Conservation (phyloP, 768 basidiomycete species). For the Tephrocybe sp. region DNA sequence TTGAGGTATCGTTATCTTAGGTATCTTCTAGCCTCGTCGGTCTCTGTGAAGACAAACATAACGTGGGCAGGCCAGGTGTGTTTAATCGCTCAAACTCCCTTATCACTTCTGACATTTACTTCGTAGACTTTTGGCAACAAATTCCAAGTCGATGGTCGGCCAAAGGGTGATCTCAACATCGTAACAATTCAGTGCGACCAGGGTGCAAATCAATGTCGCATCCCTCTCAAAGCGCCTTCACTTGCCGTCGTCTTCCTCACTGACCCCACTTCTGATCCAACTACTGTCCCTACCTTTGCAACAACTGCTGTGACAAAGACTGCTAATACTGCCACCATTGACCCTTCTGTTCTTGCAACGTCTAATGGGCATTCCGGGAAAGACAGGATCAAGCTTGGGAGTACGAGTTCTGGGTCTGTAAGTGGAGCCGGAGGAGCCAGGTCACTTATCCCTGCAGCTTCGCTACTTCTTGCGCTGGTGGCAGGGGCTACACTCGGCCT, state of each 20-base stretch:
- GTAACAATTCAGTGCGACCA: conserved; percentile 60
- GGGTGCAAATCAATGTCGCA: conserved; percentile 48
- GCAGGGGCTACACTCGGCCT: no score
- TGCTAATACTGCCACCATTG: conserved; percentile 15
- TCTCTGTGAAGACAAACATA: conserved; percentile 61
- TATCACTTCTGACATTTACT: not conserved
- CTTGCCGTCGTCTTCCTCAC: conserved; percentile 75
- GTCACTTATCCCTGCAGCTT: not conserved
- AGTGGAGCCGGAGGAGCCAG: not conserved
- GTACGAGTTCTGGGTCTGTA: conserved; percentile 2
- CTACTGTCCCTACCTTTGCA: conserved; percentile 11
- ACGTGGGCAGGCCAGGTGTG: conserved; percentile 75
- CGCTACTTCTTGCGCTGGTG: not conserved
- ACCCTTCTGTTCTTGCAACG: conserved; percentile 6
- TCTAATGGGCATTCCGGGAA: conserved; percentile 8
- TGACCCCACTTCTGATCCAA: conserved; percentile 16
- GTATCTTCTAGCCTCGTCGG: conserved; percentile 55
- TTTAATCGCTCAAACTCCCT: not conserved
- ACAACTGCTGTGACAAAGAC: conserved; percentile 40
- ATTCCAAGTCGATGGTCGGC: conserved; percentile 67
- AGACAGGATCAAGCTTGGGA: conserved; percentile 1
- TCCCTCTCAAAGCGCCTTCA: conserved; percentile 68
- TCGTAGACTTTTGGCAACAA: conserved; percentile 61
- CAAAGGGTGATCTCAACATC: conserved; percentile 52
- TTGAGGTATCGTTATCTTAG: conserved; percentile 25